Evolutionary conservation across 2,329 filamentous ascomycete species (phyloP), one percentile per base, ranked within the genome.

Genomic region (Trichophyton equinum): DNA sequence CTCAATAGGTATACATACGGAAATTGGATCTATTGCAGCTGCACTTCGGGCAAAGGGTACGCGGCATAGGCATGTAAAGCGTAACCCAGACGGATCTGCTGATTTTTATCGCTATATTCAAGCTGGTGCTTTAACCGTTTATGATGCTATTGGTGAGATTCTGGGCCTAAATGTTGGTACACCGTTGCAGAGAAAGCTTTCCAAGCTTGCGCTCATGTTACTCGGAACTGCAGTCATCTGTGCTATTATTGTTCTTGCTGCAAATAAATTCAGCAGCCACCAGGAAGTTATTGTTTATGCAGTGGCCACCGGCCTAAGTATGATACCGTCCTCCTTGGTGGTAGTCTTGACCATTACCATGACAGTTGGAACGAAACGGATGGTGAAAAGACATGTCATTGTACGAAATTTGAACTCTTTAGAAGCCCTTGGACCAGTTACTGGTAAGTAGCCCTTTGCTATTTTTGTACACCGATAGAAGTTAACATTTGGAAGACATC

Each of bases 271-370:
- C 68, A 71, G 75, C 15, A 70, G 72, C 38, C 72, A 76, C 42
- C 76, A 78, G 25, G 82, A 85, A 64, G 82, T 86, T 63, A 83
- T 86, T 65, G 85, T 85, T 64, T 85, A 85, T 65, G 82, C 82
- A 2, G 82, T 85, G 6, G 81, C 81, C 0, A 81, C 79, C 1
- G 79, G 79, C 20, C 70, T 85, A 18, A 81, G 78, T 25, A 84
- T 84, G 80, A 83, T 85, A 65, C 83, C 82, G 0, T 82, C 81
- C 3, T 82, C 80, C 38, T 74, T 87, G 51, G 82, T 86, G 38
- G 83, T 84, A 3, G 83, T 86, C 2, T 72, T 87, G 27, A 87
- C 84, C 67, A 85, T 87, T 58, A 86, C 84, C 2, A 85, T 87
- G 76, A 80, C 82, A 9, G 81, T 81, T 27, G 83, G 82, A 3